These are phyloP conservation scores for Pezicula rhizophila DNA, from an alignment of 2,329 filamentous ascomycete genomes.

Conservation along the genomic window DNA sequence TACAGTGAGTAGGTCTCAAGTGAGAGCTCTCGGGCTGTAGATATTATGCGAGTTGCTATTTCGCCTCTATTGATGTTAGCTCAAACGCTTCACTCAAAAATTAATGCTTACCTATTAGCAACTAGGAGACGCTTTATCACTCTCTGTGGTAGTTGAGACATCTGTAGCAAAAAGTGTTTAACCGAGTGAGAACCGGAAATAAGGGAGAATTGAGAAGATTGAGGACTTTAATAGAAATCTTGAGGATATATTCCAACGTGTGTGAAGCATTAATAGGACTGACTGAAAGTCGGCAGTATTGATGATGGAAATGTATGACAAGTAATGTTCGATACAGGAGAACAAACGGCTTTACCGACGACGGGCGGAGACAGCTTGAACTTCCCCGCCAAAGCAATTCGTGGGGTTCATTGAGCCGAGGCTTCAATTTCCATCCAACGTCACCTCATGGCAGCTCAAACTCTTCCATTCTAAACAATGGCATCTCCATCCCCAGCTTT, in stretches of 20 bases:
- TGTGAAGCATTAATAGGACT: not conserved
- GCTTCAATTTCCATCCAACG: not conserved
- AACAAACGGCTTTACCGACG: not conserved
- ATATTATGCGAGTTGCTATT: conserved; percentile 55
- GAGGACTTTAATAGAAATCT: too few relatives aligned
- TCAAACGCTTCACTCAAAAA: not conserved
- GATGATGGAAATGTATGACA: too few relatives aligned
- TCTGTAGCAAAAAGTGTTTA: not conserved
- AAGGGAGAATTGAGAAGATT: too few relatives aligned
- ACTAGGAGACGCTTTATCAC: conserved; percentile 45
- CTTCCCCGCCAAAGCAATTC: conserved; percentile 3
- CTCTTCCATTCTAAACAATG: not conserved
- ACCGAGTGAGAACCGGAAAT: too few relatives aligned
- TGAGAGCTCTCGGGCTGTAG: conserved; percentile 51
- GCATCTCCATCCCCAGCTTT: too few relatives aligned
- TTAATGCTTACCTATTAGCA: conserved; percentile 39
- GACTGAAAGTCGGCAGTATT: not conserved
- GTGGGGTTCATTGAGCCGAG: conserved; percentile 6
- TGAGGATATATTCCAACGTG: too few relatives aligned
- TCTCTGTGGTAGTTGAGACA: conserved; percentile 4
- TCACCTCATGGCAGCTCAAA: not conserved
- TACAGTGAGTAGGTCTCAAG: conserved; percentile 51
- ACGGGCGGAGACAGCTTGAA: not conserved
- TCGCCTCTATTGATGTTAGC: conserved; percentile 44
- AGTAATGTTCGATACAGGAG: not conserved